Conservation (phyloP, 108 stramenopile genomes). For the Tribonema minus region DNA sequence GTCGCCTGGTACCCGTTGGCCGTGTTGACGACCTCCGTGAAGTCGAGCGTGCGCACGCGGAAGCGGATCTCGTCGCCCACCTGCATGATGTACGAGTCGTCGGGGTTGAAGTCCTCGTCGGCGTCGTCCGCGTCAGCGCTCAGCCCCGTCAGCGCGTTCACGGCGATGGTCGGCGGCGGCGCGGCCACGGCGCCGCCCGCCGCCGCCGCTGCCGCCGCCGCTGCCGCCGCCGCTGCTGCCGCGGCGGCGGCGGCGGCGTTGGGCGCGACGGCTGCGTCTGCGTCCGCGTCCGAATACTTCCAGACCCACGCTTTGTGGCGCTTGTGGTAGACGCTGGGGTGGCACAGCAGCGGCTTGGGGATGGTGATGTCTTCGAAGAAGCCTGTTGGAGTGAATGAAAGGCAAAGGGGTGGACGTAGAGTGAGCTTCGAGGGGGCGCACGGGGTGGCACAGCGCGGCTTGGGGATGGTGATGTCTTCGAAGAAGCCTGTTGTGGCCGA, state of each 20-base stretch:
- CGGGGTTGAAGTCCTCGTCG: no score
- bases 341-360: slow-evolving; percentile 23
- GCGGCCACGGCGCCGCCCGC: no score
- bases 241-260: no score
- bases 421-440: not conserved
- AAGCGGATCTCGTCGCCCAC: slow-evolving; percentile 30
- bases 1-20: slow-evolving; percentile 8
- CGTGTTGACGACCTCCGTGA: slow-evolving; percentile 28
- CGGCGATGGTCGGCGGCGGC: no score
- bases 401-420: no score
- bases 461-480: slow-evolving; percentile 14
- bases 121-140: slow-evolving; percentile 3
- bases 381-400: no score
- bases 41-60: slow-evolving; percentile 39
- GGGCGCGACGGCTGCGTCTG: no score
- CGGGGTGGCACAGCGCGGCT: slow-evolving; percentile 4
- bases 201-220: no score
- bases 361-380: slow-evolving; percentile 18
- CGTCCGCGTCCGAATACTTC: slow-evolving; percentile 26
- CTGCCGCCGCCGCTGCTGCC: no score
- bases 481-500: no score
- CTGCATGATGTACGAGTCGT: no score
- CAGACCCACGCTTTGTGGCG: slow-evolving; percentile 14
- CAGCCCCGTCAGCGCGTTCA: no score
- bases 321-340: not conserved